A percentile compares a stretch with the other conserved stretches of the same genome.
phyloP scores from a whole-genome alignment of 176 grass and related monocot species.

The Luzula sylvatica region DNA sequence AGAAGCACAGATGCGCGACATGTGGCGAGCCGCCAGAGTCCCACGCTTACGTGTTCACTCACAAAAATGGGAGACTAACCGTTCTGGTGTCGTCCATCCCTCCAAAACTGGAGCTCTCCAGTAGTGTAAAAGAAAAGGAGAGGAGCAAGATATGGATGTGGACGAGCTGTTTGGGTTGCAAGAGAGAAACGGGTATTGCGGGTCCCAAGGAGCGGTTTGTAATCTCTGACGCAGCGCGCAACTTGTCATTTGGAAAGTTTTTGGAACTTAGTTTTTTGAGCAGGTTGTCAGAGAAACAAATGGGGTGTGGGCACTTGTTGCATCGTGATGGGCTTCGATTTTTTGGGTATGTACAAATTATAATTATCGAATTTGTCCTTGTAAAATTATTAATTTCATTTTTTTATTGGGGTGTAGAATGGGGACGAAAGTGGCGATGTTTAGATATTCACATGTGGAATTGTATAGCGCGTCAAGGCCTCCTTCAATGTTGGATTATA shows the following conservation, averaged over 20 bases:
- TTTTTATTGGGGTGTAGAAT: conserved; percentile 36
- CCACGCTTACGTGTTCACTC: conserved; percentile 76
- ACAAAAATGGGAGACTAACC: conserved; percentile 67
- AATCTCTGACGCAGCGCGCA: conserved; percentile 61
- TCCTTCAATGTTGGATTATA: conserved; percentile 54
- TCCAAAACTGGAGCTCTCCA: conserved; percentile 17
- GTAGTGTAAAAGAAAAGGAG: background rate
- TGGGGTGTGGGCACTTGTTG: conserved; percentile 78
- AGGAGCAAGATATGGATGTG: conserved; percentile 96
- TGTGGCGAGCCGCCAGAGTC: conserved; percentile 61
- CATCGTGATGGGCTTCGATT: conserved; percentile 86
- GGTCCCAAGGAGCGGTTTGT: conserved; percentile 40
- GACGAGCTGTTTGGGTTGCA: conserved; percentile 81
- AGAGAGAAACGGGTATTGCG: conserved; percentile 22
- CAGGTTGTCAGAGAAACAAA: conserved; percentile 60
- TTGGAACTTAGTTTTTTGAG: conserved; percentile 92
- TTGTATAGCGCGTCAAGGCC: conserved; percentile 79
- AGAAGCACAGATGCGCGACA: conserved; percentile 69
- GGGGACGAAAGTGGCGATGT: conserved; percentile 73
- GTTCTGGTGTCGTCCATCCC: conserved; percentile 62
- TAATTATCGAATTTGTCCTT: background rate
- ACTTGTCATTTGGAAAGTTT: conserved; percentile 88
- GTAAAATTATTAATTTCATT: background rate
- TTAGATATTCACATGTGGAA: conserved; percentile 74
- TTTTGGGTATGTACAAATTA: conserved; percentile 62